These are phyloP conservation scores for Paraphaeosphaeria minitans DNA, from an alignment of 2,329 filamentous ascomycete genomes.

Conservation along the genomic window DNA sequence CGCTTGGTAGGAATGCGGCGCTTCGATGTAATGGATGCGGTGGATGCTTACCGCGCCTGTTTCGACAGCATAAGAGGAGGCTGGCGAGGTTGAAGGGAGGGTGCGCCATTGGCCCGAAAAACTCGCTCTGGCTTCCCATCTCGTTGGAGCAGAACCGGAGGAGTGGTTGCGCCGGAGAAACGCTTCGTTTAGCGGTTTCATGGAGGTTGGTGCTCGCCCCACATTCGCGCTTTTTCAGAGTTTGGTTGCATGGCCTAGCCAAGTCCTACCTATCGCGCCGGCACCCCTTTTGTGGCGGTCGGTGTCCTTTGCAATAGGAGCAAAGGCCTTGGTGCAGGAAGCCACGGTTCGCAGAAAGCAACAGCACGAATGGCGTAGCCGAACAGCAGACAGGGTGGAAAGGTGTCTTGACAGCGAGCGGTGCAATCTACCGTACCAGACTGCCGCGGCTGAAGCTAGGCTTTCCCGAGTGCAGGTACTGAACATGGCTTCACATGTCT, in stretches of 20 bases:
- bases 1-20: not conserved
- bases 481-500: slow-evolving; percentile 10
- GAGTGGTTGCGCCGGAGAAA: slow-evolving; percentile 28
- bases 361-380: slow-evolving; percentile 7
- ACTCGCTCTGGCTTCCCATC: slow-evolving; percentile 24
- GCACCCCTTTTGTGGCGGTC: slow-evolving; percentile 5
- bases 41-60: not conserved
- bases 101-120: slow-evolving; percentile 6
- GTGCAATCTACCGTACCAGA: slow-evolving; percentile 9
- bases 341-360: not conserved
- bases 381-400: slow-evolving; percentile 8
- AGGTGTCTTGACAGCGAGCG: slow-evolving; percentile 7
- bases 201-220: slow-evolving; percentile 16
- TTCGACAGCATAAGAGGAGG: slow-evolving; percentile 10
- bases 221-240: slow-evolving; percentile 12
- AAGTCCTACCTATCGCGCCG: not conserved
- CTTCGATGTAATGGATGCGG: not conserved
- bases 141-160: slow-evolving; percentile 22
- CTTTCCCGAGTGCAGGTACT: not conserved
- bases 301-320: slow-evolving; percentile 6
- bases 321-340: not conserved
- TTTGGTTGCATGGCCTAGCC: slow-evolving; percentile 3
- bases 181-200: slow-evolving; percentile 21
- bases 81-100: slow-evolving; percentile 3
- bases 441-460: slow-evolving; percentile 3